Evolutionary conservation across 2,329 filamentous ascomycete genomes (phyloP).

Genomic region (Pseudocercospora macadamiae): DNA sequence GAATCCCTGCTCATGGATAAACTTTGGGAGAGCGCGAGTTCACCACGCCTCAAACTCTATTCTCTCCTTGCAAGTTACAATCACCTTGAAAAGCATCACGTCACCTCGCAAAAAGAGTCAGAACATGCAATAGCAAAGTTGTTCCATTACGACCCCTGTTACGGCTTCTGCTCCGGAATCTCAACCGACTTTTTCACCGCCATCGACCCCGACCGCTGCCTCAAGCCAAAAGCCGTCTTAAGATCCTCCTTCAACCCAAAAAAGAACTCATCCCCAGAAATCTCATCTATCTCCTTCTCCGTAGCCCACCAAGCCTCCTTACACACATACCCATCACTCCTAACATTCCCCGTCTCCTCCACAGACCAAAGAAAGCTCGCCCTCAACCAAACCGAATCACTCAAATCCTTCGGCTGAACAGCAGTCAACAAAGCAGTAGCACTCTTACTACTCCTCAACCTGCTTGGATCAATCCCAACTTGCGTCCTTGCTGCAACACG

Average conservation of each 20-base stretch:
- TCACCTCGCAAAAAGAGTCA: no score
- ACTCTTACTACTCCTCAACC: conserved; percentile 14
- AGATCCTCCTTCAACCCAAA: conserved; percentile 22
- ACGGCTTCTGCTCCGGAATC: no score
- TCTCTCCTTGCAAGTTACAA: no score
- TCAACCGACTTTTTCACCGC: not conserved
- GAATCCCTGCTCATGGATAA: no score
- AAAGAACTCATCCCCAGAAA: conserved; percentile 14
- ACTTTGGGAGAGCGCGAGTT: no score
- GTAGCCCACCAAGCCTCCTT: conserved; percentile 19
- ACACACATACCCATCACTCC: conserved; percentile 13
- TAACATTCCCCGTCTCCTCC: conserved; percentile 12
- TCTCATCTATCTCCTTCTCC: conserved; percentile 14
- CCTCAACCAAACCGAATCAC: conserved; percentile 22
- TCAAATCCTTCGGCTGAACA: conserved; percentile 16
- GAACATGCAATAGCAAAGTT: no score
- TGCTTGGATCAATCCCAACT: conserved; percentile 22
- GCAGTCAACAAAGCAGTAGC: conserved; percentile 22
- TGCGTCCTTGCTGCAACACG: conserved; percentile 21
- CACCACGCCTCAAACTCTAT: no score
- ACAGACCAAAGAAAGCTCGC: conserved; percentile 22
- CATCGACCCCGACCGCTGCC: not conserved
- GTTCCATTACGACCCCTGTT: no score
- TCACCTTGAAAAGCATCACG: no score
- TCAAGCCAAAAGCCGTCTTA: conserved; percentile 17